Evolutionary conservation across 2,329 filamentous ascomycete species (phyloP).

Genomic region (Blumeria graminis): DNA sequence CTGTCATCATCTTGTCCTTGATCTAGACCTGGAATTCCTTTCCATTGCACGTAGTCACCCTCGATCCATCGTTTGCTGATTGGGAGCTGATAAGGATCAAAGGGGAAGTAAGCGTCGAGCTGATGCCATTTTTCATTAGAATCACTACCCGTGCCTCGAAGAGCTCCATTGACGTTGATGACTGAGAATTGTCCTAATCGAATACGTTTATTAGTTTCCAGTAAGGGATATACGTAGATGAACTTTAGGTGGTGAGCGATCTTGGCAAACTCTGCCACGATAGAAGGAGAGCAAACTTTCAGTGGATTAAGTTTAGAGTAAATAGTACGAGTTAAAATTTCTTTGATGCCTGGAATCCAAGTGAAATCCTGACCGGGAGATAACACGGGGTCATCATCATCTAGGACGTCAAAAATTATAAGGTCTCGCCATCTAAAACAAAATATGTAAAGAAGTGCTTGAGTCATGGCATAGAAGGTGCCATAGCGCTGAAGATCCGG

Average conservation of each 20-base stretch:
- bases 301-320: constrained; percentile 81
- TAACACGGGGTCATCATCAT: constrained; percentile 33
- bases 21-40: constrained; percentile 42
- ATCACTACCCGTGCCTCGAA: constrained; percentile 24
- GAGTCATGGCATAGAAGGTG: constrained; percentile 45
- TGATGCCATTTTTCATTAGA: constrained; percentile 54
- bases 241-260: constrained; percentile 69
- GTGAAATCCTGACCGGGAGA: constrained; percentile 47
- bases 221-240: constrained; percentile 66
- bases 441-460: constrained; percentile 52
- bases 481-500: constrained; percentile 51
- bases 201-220: constrained; percentile 82
- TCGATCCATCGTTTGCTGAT: constrained; percentile 73
- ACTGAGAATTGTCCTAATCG: constrained; percentile 48
- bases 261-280: constrained; percentile 78
- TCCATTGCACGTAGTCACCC: constrained; percentile 62
- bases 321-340: constrained; percentile 52
- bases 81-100: constrained; percentile 85
- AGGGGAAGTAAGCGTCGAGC: constrained; percentile 87
- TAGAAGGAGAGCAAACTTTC: constrained; percentile 75
- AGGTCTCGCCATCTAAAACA: constrained; percentile 96
- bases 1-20: constrained; percentile 25
- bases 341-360: constrained; percentile 54
- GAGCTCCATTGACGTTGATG: constrained; percentile 22
- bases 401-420: constrained; percentile 32